These are phyloP conservation scores for Blastobotrys raffinosifermentans DNA, from an alignment of 1,139 yeast genomes.

Conservation along the genomic window DNA sequence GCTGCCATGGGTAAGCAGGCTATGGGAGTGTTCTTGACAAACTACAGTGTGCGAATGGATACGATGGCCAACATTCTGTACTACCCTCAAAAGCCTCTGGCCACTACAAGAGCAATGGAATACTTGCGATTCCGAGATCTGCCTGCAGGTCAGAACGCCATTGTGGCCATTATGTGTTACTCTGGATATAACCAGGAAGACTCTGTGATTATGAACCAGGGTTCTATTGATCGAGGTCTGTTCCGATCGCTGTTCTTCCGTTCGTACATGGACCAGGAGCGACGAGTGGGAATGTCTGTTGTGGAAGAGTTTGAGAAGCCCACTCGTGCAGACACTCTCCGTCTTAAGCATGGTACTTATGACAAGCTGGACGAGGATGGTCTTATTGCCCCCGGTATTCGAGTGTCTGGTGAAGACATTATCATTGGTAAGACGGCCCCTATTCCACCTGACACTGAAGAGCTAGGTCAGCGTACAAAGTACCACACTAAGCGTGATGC, in stretches of 20 bases:
- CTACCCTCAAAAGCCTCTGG: slow-evolving; percentile 98
- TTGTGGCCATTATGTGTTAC: slow-evolving; percentile 96
- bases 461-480: slow-evolving; percentile 95
- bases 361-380: slow-evolving; percentile 99
- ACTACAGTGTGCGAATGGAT: slow-evolving; percentile 96
- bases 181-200: slow-evolving; percentile 99
- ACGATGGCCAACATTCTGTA: slow-evolving; percentile 97
- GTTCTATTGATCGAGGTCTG: slow-evolving; percentile 93
- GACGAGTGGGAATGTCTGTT: slow-evolving; percentile 96
- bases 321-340: slow-evolving; percentile 83
- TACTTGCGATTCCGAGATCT: slow-evolving; percentile 93
- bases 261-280: slow-evolving; percentile 97
- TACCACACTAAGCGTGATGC: slow-evolving; percentile 98
- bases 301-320: slow-evolving; percentile 96
- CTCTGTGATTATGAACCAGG: slow-evolving; percentile 99
- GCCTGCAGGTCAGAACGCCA: slow-evolving; percentile 99
- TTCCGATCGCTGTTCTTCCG: slow-evolving; percentile 94
- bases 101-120: slow-evolving; percentile 99
- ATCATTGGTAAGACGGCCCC: slow-evolving; percentile 98
- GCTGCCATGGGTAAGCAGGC: slow-evolving; percentile 99
- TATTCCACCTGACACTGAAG: slow-evolving; percentile 96
- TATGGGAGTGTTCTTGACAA: slow-evolving; percentile 98
- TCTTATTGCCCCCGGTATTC: slow-evolving; percentile 93
- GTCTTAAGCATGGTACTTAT: slow-evolving; percentile 96
- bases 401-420: slow-evolving; percentile 98